Evolutionary conservation across 805 yeast species (phyloP).

Genomic region (Grigorovia transvaalensis): DNA sequence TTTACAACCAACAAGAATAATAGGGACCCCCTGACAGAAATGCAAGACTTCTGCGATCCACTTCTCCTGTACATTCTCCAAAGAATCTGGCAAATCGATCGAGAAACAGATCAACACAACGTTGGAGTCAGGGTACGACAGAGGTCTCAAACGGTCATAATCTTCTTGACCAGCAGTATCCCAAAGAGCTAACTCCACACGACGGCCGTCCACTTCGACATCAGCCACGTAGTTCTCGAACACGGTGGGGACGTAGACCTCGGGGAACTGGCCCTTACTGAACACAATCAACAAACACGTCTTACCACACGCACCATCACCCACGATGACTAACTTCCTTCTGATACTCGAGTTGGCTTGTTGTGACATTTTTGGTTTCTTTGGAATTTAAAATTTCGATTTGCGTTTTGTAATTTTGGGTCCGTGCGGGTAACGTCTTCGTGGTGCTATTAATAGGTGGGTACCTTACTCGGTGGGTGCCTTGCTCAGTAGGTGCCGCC

Average conservation of each 20-base stretch:
- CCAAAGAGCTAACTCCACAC: constrained; percentile 89
- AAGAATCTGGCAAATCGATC: constrained; percentile 80
- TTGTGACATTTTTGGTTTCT: constrained; percentile 20
- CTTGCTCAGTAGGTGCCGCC: no score
- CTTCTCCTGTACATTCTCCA: constrained; percentile 87
- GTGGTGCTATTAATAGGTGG: no score
- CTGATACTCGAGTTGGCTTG: constrained; percentile 32
- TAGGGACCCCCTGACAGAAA: constrained; percentile 89
- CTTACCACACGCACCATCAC: constrained; percentile 97
- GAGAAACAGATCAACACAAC: constrained; percentile 86
- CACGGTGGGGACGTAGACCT: constrained; percentile 89
- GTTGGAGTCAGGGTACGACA: constrained; percentile 84
- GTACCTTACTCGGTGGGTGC: no score
- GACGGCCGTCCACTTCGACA: constrained; percentile 81
- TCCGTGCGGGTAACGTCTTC: not conserved
- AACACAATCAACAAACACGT: constrained; percentile 81
- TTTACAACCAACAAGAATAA: constrained; percentile 86
- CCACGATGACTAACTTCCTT: constrained; percentile 85
- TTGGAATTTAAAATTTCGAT: not conserved
- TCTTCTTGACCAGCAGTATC: constrained; percentile 99
- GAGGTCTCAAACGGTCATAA: constrained; percentile 84
- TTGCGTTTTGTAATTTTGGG: not conserved
- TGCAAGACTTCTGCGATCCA: constrained; percentile 91
- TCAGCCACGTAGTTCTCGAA: constrained; percentile 96
- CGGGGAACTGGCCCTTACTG: constrained; percentile 85